Conservation (phyloP, 805 yeast species). For the Jamesozyma hellenica region DNA sequence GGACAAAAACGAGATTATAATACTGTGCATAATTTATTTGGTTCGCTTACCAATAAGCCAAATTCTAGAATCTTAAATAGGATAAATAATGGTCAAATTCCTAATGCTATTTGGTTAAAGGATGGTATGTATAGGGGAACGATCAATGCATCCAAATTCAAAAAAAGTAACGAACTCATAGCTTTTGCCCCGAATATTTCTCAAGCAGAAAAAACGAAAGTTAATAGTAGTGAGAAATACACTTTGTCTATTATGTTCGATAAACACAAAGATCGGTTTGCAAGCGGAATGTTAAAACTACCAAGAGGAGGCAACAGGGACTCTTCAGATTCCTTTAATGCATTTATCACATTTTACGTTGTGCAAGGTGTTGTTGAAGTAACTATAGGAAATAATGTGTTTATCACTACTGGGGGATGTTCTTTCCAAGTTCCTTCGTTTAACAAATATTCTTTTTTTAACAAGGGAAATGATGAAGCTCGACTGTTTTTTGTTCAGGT, state of each 20-base stretch:
- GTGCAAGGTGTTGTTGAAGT: constrained; percentile 63
- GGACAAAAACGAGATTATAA: constrained; percentile 6
- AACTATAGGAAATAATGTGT: constrained; percentile 45
- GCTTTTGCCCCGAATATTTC: constrained; percentile 60
- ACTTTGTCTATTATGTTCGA: constrained; percentile 56
- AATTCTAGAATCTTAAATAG: constrained; percentile 16
- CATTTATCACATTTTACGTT: constrained; percentile 66
- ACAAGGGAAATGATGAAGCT: constrained; percentile 48
- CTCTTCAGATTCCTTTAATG: constrained; percentile 45
- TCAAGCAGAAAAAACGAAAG: constrained; percentile 33
- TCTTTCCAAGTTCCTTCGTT: constrained; percentile 75
- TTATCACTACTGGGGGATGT: constrained; percentile 61
- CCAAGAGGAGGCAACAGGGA: constrained; percentile 56
- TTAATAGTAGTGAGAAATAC: constrained; percentile 42
- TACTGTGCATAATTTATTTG: background rate
- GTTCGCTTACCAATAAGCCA: constrained; percentile 6
- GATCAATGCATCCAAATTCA: constrained; percentile 24
- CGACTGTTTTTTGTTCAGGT: constrained; percentile 70
- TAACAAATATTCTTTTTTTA: constrained; percentile 58
- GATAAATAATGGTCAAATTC: constrained; percentile 16
- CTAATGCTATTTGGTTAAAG: constrained; percentile 22
- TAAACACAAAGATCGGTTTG: constrained; percentile 51
- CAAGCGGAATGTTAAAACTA: constrained; percentile 62
- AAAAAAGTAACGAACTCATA: constrained; percentile 25
- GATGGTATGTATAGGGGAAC: constrained; percentile 21